These are phyloP conservation scores for Mercurialis annua DNA, from an alignment of 345 rosid genomes.

Conservation along the genomic window DNA sequence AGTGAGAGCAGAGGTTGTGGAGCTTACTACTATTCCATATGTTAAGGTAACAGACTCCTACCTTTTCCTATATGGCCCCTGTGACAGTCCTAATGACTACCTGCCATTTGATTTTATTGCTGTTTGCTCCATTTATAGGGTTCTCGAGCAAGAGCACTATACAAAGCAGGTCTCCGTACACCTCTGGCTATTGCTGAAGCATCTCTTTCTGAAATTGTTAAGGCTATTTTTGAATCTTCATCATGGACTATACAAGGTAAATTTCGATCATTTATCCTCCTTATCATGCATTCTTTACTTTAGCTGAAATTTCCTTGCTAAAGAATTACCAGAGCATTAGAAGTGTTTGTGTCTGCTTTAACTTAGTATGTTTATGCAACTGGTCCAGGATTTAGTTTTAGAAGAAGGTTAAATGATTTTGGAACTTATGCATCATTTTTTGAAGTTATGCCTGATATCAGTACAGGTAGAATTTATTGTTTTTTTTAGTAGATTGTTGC, in stretches of 20 bases:
- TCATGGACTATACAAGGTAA: conserved; percentile 82
- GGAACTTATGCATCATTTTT: no score
- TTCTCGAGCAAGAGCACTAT: conserved; percentile 92
- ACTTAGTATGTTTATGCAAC: background rate
- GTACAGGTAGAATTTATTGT: no score
- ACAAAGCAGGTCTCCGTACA: conserved; percentile 93
- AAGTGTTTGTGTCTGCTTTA: background rate
- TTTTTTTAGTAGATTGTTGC: no score
- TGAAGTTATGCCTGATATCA: no score
- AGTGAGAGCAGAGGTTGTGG: conserved; percentile 97
- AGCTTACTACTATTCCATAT: conserved; percentile 86
- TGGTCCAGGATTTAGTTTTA: no score
- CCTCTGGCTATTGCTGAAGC: conserved; percentile 94
- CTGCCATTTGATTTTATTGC: conserved; percentile 1
- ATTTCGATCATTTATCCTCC: background rate
- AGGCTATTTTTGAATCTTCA: conserved; percentile 88
- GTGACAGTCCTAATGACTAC: background rate
- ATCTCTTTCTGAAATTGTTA: conserved; percentile 71
- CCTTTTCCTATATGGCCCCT: background rate
- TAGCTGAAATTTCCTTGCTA: conserved; percentile 1
- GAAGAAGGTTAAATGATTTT: no score
- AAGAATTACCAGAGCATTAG: background rate
- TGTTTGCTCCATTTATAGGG: conserved; percentile 46
- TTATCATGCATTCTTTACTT: background rate
- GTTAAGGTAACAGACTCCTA: conserved; percentile 57